Conservation (phyloP, 805 yeast genomes). For the Schwanniomyces vanrijiae region DNA sequence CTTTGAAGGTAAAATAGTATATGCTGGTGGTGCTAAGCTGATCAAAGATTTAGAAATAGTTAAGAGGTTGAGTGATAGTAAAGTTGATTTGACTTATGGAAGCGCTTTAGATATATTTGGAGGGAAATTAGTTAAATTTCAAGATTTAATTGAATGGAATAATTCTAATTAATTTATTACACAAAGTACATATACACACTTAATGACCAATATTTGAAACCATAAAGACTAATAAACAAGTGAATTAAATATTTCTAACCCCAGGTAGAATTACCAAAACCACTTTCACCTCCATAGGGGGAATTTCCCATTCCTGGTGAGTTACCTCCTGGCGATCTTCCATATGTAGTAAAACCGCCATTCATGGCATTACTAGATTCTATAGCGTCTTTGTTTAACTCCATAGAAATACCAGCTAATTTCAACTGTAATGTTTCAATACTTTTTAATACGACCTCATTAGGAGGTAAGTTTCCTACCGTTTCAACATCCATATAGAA, state of each 20-base stretch:
- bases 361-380: conserved; percentile 39
- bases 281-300: conserved; percentile 34
- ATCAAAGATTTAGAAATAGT: conserved; percentile 70
- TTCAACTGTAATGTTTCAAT: conserved; percentile 84
- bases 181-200: neutral
- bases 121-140: conserved; percentile 74
- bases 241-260: conserved; percentile 10
- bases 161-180: conserved; percentile 5
- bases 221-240: conserved; percentile 1
- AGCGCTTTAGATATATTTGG: conserved; percentile 95
- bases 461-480: conserved; percentile 84
- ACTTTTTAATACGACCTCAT: conserved; percentile 84
- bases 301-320: conserved; percentile 23
- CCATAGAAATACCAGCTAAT: conserved; percentile 81
- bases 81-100: conserved; percentile 90
- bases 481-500: conserved; percentile 92
- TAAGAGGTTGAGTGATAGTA: conserved; percentile 65
- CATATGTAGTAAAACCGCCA: conserved; percentile 50
- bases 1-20: conserved; percentile 69
- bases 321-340: conserved; percentile 39
- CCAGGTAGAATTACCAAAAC: conserved; percentile 38
- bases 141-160: conserved; percentile 79
- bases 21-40: conserved; percentile 95
- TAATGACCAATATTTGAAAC: neutral
- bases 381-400: conserved; percentile 50